Conservation (phyloP, 2,329 filamentous ascomycete species). For the Venturia oleaginea region DNA sequence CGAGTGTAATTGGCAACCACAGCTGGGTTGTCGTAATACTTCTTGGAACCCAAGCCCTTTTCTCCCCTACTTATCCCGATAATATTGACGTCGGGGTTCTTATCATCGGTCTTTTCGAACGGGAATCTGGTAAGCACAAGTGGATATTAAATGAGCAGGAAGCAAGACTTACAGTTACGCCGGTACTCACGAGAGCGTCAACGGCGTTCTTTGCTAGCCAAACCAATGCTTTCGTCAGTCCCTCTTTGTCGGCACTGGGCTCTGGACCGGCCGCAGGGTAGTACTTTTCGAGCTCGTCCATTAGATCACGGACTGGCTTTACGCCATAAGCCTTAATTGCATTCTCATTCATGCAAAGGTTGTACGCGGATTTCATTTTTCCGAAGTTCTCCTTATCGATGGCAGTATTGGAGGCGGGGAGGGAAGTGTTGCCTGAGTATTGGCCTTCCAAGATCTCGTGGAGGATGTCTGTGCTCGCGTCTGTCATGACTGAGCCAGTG, state of each 20-base stretch:
- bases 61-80: conserved; percentile 41
- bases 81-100: conserved; percentile 45
- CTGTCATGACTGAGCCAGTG: conserved; percentile 9
- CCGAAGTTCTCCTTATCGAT: conserved; percentile 53
- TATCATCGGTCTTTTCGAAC: conserved; percentile 36
- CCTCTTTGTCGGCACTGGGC: background rate
- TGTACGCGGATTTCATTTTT: conserved; percentile 55
- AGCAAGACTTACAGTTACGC: background rate
- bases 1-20: conserved; percentile 28
- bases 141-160: background rate
- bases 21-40: conserved; percentile 26
- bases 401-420: background rate
- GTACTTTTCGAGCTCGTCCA: conserved; percentile 32
- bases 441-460: conserved; percentile 13
- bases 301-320: conserved; percentile 46
- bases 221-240: conserved; percentile 32
- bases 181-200: conserved; percentile 19
- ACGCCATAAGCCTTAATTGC: conserved; percentile 46
- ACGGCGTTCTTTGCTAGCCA: conserved; percentile 40
- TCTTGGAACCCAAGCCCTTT: conserved; percentile 31
- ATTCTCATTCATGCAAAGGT: conserved; percentile 56
- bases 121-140: conserved; percentile 13
- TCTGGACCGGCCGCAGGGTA: conserved; percentile 7
- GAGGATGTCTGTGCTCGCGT: background rate
- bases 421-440: conserved; percentile 8